Percentiles rank a stretch among this genome's conserved stretches.
phyloP scores from a whole-genome alignment of 257 asterid species.

The Coffea canephora region DNA sequence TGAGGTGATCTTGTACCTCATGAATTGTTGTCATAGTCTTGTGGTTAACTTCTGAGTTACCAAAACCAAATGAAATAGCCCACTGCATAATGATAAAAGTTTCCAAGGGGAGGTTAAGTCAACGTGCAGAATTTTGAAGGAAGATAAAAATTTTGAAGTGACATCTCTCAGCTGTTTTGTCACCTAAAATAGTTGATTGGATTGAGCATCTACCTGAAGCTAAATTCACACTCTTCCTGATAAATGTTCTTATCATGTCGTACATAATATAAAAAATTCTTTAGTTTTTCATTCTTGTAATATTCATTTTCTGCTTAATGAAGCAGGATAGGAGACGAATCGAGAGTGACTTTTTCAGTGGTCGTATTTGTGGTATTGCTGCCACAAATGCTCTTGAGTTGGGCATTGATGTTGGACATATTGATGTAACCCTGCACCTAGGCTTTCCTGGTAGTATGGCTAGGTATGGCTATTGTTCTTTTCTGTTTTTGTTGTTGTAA shows the following conservation, averaged over 20 bases:
- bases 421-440: conserved; percentile 91
- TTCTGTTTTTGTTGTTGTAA: conserved; percentile 24
- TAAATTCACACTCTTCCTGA: not conserved
- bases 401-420: conserved; percentile 96
- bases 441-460: conserved; percentile 98
- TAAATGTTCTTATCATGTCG: not conserved
- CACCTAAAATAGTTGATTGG: not conserved
- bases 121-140: not conserved
- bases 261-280: not conserved
- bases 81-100: not conserved
- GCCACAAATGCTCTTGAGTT: conserved; percentile 98
- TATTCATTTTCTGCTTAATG: conserved; percentile 27
- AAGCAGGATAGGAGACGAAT: conserved; percentile 89
- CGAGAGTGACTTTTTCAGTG: conserved; percentile 73
- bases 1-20: too few relatives aligned
- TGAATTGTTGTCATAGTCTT: too few relatives aligned
- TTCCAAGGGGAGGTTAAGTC: too few relatives aligned
- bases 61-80: not conserved
- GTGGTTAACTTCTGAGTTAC: too few relatives aligned
- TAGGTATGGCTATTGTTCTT: conserved; percentile 44
- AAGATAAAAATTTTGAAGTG: not conserved
- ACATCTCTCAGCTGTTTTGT: too few relatives aligned
- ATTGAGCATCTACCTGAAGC: not conserved
- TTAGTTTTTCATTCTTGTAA: not conserved
- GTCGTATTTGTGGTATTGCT: conserved; percentile 76